Base-by-base conservation (phyloP, 2,329 filamentous ascomycete species). In the Aspergillus sp. region DNA sequence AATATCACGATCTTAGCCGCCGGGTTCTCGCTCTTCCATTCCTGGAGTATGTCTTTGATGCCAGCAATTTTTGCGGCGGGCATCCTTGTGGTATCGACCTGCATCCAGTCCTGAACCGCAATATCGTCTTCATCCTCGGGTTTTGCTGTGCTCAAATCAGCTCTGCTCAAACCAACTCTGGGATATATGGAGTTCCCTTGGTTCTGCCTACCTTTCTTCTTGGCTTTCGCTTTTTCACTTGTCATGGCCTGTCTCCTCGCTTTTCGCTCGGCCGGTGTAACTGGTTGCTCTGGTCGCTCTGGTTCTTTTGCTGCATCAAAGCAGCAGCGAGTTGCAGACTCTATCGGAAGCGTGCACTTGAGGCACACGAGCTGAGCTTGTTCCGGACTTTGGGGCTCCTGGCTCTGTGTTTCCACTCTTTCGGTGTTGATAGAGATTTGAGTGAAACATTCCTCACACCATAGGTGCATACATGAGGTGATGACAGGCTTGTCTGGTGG, bases 1-100 rank as follows among this genome's bases (percentile, higher is more conserved):
- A 87, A 89, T 50, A 89, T 74, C 60, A 85, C 85, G 50, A 88
- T 81, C 72, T 89, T 89, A 46, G 80, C 80, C 0, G 76, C 55
- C 0, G 77, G 76, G 4, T 82, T 79, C 13, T 83, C 76, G 1
- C 73, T 51, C 13, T 82, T 70, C 71, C 79, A 82, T 11, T 77
- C 71, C 3, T 79, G 57, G 4, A 82, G 59, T 6, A 74, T 66
- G 1, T 71, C 64, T 47, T 73, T 73, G 4, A 79, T 67, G 11
- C 73, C 75, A 4, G 67, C 72, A 1, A 79, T 69, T 64, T 82
- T 82, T 0, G 80, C 73, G n/a, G 74, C 74, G 0, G 76, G 75
- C 38, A 79, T 72, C 0, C 74, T 46, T 1, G 70, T 46, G 1
- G 59, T 68, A 22, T 69, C 66, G 1, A 55, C 49, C 3, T 41